Percentiles rank a stretch among this genome's conserved stretches.
phyloP scores from a whole-genome alignment of 2,329 filamentous ascomycete species.

The Botrytis porri region DNA sequence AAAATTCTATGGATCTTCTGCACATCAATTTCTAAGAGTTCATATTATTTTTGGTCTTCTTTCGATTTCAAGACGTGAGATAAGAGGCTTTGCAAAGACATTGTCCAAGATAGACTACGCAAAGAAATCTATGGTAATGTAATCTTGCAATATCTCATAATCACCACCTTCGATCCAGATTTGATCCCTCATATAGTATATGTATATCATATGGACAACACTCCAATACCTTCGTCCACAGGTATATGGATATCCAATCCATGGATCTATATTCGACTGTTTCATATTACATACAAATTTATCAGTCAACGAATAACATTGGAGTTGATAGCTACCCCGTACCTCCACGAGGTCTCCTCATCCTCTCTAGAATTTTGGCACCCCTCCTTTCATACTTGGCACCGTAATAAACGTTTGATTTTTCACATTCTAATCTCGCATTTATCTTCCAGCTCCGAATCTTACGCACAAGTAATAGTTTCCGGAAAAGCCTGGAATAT shows the following conservation, averaged over 20 bases:
- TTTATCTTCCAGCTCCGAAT: not conserved
- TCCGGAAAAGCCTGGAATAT: not conserved
- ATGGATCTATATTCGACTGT: not conserved
- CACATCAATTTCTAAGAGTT: not conserved
- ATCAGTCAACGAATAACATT: not conserved
- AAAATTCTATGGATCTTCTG: not conserved
- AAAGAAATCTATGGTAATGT: slow-evolving; percentile 5
- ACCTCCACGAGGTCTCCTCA: not conserved
- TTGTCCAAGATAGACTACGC: not conserved
- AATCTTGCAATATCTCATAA: not conserved
- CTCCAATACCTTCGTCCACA: not conserved
- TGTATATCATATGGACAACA: not conserved
- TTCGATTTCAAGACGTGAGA: not conserved
- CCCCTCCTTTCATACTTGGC: not conserved
- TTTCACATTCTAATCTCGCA: slow-evolving; percentile 1
- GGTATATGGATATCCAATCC: not conserved
- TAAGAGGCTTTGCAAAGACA: not conserved
- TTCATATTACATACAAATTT: not conserved
- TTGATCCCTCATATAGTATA: not conserved
- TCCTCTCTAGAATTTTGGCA: not conserved
- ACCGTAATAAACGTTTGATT: not conserved
- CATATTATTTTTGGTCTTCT: not conserved
- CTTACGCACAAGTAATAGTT: not conserved
- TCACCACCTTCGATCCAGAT: not conserved
- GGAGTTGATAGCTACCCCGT: not conserved